These are phyloP conservation scores for Puccinia hordei DNA, from an alignment of 1,284 basidiomycete species.

Conservation along the genomic window DNA sequence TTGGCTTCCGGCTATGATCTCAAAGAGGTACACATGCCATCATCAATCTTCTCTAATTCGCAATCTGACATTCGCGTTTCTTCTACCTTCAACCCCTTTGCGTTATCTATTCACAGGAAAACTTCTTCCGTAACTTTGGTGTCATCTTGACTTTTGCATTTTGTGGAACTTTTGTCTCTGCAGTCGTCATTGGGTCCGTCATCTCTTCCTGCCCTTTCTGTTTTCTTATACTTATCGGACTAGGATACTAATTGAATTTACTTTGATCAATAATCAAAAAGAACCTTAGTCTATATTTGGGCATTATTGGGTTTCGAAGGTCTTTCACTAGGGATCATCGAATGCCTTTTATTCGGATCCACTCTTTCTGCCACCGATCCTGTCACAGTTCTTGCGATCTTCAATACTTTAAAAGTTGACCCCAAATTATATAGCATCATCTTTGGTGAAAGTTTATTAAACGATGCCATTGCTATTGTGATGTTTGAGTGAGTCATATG, in stretches of 20 bases:
- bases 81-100: neutral
- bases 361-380: slow-evolving; percentile 97
- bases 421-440: slow-evolving; percentile 97
- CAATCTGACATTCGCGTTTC: slow-evolving; percentile 19
- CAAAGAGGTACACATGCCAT: slow-evolving; percentile 71
- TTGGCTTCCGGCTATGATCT: slow-evolving; percentile 96
- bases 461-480: slow-evolving; percentile 99
- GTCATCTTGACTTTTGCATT: slow-evolving; percentile 91
- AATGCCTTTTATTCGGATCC: slow-evolving; percentile 94
- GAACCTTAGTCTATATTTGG: slow-evolving; percentile 92
- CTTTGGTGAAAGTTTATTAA: slow-evolving; percentile 94
- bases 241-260: neutral
- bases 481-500: slow-evolving; percentile 99
- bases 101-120: slow-evolving; percentile 67
- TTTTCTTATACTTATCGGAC: neutral
- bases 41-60: slow-evolving; percentile 7
- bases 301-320: slow-evolving; percentile 87
- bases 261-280: slow-evolving; percentile 58
- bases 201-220: slow-evolving; percentile 57
- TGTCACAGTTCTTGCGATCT: slow-evolving; percentile 96
- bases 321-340: slow-evolving; percentile 75
- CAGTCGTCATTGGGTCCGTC: slow-evolving; percentile 84
- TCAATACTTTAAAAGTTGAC: slow-evolving; percentile 98
- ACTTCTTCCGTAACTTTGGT: slow-evolving; percentile 75
- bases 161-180: slow-evolving; percentile 92